Base-by-base conservation (phyloP, 2,329 filamentous ascomycete species). In the Colletotrichum cuscutae region DNA sequence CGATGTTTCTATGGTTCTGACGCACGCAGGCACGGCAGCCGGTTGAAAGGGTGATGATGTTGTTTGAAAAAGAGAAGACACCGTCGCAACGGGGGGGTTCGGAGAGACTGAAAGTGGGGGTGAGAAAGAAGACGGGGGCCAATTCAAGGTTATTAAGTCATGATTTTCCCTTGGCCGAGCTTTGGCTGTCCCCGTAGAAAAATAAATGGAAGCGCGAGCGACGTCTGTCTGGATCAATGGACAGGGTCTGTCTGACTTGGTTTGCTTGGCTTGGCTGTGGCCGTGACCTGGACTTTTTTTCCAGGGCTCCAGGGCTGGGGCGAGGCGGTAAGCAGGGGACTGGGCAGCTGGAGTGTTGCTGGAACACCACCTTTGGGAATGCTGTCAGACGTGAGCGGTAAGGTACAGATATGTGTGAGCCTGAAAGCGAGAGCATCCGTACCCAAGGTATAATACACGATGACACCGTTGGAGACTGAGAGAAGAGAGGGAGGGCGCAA, bases 61-160 rank as follows among this genome's bases (percentile, higher is more conserved):
- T n/a, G 42, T 19, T 42, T 15, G 32, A 35, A 35, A n/a, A 62
- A 22, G 6, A 35, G 26, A 46, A 46, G 49, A 46, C 49, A 57
- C 52, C n/a, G 60, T 64, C 26, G 59, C 59, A 52, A 24, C 42
- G 32, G 49, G n/a, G n/a, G 6, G 28, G 24, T 13, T 56, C n/a
- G 52, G 15, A 35, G 49, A 57, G 11, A 37, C 42, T 19, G 4
- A 49, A 7, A 24, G 52, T 49, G 56, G 26, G 2, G 49, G 46
- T 4, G 22, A 60, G 7, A 28, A 28, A 30, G 52, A 26, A 65
- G 28, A 68, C 49, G 58, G 30, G 65, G 65, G 52, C 49, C 42
- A 49, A 65, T 70, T 71, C 71, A 65, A 73, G 67, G 56, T 70
- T 71, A 71, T 73, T 73, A 61, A 73, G 59, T 65, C 71, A 71